phyloP scores from a whole-genome alignment of 768 basidiomycete species.

The Naganishia vishniacii region DNA sequence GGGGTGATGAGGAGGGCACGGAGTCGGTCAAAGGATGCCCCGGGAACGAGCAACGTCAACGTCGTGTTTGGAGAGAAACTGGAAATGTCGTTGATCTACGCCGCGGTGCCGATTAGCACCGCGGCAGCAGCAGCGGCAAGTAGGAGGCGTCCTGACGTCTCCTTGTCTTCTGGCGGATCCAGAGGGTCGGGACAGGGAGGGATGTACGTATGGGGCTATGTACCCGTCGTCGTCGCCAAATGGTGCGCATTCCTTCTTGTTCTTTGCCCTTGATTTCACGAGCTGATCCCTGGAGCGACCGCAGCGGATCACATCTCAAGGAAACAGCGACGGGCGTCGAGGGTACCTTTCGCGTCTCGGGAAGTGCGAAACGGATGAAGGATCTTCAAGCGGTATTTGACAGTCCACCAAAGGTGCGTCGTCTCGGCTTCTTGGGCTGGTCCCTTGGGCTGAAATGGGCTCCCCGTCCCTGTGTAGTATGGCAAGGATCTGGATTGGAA shows the following conservation, averaged over 20 bases:
- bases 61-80: conserved; percentile 78
- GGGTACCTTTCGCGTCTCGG: conserved; percentile 91
- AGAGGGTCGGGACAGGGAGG: conserved; percentile 5
- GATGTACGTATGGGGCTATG: conserved; percentile 54
- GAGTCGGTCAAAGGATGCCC: background rate
- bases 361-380: conserved; percentile 91
- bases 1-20: background rate
- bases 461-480: conserved; percentile 58
- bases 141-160: conserved; percentile 52
- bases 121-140: too few species aligned
- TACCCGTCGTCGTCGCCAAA: conserved; percentile 96
- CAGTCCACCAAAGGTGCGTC: conserved; percentile 69
- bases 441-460: background rate
- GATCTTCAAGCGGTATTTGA: conserved; percentile 90
- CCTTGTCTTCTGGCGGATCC: conserved; percentile 23
- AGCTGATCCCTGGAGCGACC: background rate
- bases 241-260: conserved; percentile 56
- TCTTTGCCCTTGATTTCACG: conserved; percentile 1
- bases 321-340: conserved; percentile 90
- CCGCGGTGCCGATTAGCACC: conserved; percentile 89
- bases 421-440: too few species aligned
- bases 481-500: conserved; percentile 92
- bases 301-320: conserved; percentile 85
- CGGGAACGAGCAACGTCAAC: too few species aligned
- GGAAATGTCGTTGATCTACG: conserved; percentile 73